Base-by-base conservation (phyloP, 805 yeast species). In the Hanseniaspora lindneri region DNA sequence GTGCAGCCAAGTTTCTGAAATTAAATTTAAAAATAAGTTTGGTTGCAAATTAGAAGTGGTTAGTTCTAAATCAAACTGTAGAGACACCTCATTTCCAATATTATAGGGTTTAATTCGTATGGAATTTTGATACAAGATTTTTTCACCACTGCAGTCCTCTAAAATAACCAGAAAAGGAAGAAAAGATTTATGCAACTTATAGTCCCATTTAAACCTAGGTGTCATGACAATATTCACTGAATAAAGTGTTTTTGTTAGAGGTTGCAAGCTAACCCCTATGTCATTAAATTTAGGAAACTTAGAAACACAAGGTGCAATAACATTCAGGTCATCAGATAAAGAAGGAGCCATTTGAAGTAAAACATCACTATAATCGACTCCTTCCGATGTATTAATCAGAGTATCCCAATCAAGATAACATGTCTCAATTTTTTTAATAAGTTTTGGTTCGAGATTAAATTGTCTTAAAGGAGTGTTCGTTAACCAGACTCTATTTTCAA, bases 1-100 rank as follows among this genome's bases (percentile, higher is more conserved):
- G 53, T 84, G 88, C 4, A 87, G 64, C 98, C 97, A 92, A 51
- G 71, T 76, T 51, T 88, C 94, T 50, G 94, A 85, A 2, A 82
- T 63, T 11, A 88, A 61, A 0, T 81, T 70, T 4, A 87, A 72
- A 61, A 82, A 85, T 54, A 81, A 78, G 55, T 77, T 79, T 0
- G 96, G 95, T 1, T 88, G 83, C 13, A 66, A 41, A 13, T 49
- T 46, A 16, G 53, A 53, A 32, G 62, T 61, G 29, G 57, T 54
- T 2, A 53, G 28, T 4, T 55, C 47, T 3, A 88, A 75, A 0
- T 83, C 72, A 54, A 86, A 77, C 30, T 80, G 86, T 1, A 86
- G 41, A 20, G 71, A 55, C 53, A 79, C 80, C 24, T 75, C 78
- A 25, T 73, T 66, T 11, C 69, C 65, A n/a, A 77, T 66, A 42